These are phyloP conservation scores for Hysterium pulicare DNA, from an alignment of 2,329 filamentous ascomycete genomes.

Conservation along the genomic window DNA sequence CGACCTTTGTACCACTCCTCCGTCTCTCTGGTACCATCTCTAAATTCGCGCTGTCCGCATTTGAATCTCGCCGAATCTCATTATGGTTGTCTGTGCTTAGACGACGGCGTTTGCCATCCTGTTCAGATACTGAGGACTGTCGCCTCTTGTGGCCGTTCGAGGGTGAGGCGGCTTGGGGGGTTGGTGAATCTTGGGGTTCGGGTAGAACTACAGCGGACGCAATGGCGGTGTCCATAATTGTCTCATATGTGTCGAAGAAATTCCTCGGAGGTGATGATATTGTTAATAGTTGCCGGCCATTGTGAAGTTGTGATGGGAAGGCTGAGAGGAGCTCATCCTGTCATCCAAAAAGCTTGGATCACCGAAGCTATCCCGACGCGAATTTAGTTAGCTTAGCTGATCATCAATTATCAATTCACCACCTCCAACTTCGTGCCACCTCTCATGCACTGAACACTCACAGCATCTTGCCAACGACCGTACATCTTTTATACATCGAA, in stretches of 20 bases:
- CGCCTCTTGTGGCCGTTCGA: slow-evolving; percentile 46
- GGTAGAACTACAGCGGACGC: slow-evolving; percentile 55
- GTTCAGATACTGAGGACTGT: slow-evolving; percentile 52
- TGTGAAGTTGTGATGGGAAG: neutral
- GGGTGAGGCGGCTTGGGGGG: slow-evolving; percentile 29
- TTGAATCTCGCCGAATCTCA: slow-evolving; percentile 17
- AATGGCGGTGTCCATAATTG: slow-evolving; percentile 41
- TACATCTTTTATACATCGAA: too few species aligned
- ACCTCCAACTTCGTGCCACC: too few species aligned
- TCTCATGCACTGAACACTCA: too few species aligned
- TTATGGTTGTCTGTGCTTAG: slow-evolving; percentile 36
- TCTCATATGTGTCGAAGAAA: neutral
- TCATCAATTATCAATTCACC: too few species aligned
- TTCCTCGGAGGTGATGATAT: neutral
- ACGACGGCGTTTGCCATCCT: slow-evolving; percentile 53
- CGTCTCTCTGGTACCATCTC: slow-evolving; percentile 29
- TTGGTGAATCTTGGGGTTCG: slow-evolving; percentile 33
- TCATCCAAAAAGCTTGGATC: too few species aligned
- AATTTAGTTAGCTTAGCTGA: too few species aligned
- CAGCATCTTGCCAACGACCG: too few species aligned
- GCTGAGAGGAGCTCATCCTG: neutral
- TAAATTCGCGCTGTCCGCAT: slow-evolving; percentile 21
- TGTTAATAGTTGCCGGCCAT: slow-evolving; percentile 5
- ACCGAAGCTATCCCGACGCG: too few species aligned
- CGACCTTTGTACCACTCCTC: slow-evolving; percentile 39